Conservation (phyloP, 148 eudicot genomes). For the Rhododendron mucronatum region DNA sequence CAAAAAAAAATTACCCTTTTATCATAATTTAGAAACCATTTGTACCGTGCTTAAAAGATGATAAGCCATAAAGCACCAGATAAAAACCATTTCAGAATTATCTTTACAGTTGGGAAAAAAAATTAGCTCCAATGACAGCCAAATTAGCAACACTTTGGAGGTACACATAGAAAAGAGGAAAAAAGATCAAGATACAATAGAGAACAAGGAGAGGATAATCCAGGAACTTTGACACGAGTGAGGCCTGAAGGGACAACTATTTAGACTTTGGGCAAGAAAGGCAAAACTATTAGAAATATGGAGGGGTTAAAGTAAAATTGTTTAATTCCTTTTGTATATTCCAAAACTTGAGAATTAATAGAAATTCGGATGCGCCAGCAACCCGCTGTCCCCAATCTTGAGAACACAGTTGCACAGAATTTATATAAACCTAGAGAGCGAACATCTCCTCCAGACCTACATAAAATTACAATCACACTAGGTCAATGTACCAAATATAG, state of each 20-base stretch:
- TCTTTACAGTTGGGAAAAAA: not conserved
- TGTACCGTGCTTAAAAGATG: not conserved
- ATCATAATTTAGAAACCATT: not conserved
- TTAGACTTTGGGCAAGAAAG: not conserved
- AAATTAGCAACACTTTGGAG: not conserved
- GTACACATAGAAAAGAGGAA: not conserved
- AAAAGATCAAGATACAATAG: not conserved
- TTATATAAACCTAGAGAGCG: not conserved
- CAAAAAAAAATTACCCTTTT: conserved; percentile 8
- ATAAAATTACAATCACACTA: not conserved
- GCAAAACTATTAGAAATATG: not conserved
- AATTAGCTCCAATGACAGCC: not conserved
- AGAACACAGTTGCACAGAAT: not conserved
- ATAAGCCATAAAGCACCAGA: not conserved
- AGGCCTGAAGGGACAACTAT: not conserved
- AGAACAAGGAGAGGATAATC: not conserved
- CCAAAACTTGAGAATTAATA: not conserved
- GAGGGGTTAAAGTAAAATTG: not conserved
- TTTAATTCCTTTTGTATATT: not conserved
- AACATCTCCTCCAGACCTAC: not conserved
- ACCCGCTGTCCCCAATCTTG: not conserved
- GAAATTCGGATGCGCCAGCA: not conserved
- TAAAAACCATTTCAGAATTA: not conserved
- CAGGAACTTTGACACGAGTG: not conserved
- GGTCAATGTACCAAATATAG: not conserved